These are phyloP conservation scores for Kappamyces sp. DNA, from an alignment of 192 early-diverging fungal species.

Conservation along the genomic window DNA sequence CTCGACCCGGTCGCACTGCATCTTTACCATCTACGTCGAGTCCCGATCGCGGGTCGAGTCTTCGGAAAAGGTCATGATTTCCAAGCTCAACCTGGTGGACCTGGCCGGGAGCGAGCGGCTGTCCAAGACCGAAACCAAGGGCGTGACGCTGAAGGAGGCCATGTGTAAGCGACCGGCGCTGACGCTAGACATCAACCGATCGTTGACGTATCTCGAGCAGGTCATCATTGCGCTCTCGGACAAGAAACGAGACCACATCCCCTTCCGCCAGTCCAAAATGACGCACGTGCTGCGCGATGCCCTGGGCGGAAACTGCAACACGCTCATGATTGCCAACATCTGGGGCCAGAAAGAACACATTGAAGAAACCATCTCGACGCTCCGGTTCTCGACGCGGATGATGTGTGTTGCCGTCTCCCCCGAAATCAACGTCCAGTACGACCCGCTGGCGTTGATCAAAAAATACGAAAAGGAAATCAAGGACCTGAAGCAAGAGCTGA, in stretches of 20 bases:
- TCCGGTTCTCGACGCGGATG: slow-evolving; percentile 60
- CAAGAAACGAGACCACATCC: slow-evolving; percentile 58
- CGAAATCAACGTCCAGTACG: slow-evolving; percentile 53
- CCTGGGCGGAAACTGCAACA: slow-evolving; percentile 59
- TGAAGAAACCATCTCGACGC: slow-evolving; percentile 61
- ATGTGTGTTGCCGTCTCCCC: slow-evolving; percentile 56
- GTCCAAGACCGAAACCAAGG: slow-evolving; percentile 55
- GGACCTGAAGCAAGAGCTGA: slow-evolving; percentile 58
- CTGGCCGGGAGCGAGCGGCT: slow-evolving; percentile 53
- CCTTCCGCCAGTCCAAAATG: slow-evolving; percentile 58
- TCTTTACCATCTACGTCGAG: slow-evolving; percentile 58
- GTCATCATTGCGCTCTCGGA: slow-evolving; percentile 59
- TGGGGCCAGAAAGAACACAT: slow-evolving; percentile 50
- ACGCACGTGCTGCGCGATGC: slow-evolving; percentile 57
- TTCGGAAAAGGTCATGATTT: slow-evolving; percentile 47
- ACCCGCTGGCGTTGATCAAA: slow-evolving; percentile 56
- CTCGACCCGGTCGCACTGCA: slow-evolving; percentile 55
- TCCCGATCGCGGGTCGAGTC: slow-evolving; percentile 52
- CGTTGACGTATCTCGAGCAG: slow-evolving; percentile 56
- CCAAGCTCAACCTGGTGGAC: slow-evolving; percentile 58
- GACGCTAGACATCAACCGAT: slow-evolving; percentile 51
- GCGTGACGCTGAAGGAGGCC: slow-evolving; percentile 52
- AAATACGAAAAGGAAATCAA: slow-evolving; percentile 56
- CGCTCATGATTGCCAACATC: slow-evolving; percentile 55
- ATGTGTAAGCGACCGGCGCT: slow-evolving; percentile 41